phyloP scores from a whole-genome alignment of 2,329 filamentous ascomycete genomes.

The Fusarium devonianum region DNA sequence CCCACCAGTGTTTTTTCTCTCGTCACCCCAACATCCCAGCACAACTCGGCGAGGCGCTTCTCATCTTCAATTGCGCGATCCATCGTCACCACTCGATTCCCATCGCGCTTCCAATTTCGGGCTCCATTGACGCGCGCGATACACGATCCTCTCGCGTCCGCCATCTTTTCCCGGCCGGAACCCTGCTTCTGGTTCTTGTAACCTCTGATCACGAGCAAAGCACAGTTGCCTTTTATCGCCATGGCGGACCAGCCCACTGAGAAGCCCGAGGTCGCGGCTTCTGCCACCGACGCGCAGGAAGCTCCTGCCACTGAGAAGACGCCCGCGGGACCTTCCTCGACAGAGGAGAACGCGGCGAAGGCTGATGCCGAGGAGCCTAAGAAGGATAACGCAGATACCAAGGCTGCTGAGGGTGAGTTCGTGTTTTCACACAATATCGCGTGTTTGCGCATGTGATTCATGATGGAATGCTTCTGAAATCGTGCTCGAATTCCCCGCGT shows the following conservation, averaged over 20 bases:
- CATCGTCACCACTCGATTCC: constrained; percentile 40
- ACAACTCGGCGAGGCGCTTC: constrained; percentile 45
- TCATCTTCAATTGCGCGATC: constrained; percentile 45
- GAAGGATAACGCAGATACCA: constrained; percentile 39
- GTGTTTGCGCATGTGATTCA: constrained; percentile 14
- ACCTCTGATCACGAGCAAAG: constrained; percentile 28
- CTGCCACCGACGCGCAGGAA: constrained; percentile 44
- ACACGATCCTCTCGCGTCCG: constrained; percentile 43
- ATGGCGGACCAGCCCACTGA: constrained; percentile 52
- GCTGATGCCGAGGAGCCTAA: constrained; percentile 34
- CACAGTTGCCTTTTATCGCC: constrained; percentile 36
- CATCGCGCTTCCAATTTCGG: constrained; percentile 44
- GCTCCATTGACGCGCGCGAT: constrained; percentile 42
- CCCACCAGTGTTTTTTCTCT: constrained; percentile 46
- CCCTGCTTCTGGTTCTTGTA: constrained; percentile 28
- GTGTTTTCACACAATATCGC: constrained; percentile 2
- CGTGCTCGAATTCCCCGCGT: constrained; percentile 23
- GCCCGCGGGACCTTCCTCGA: constrained; percentile 31
- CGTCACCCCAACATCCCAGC: constrained; percentile 46
- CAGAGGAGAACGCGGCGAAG: constrained; percentile 36
- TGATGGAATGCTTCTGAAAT: constrained; percentile 13
- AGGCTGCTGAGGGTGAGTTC: constrained; percentile 45
- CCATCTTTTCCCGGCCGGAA: constrained; percentile 31
- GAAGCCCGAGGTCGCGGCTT: constrained; percentile 47
- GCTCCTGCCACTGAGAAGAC: constrained; percentile 37